Evolutionary conservation across 164 flowering plant species (phyloP), one percentile per base, ranked within the genome.

Genomic region (Kalanchoe fedtschenkoi): DNA sequence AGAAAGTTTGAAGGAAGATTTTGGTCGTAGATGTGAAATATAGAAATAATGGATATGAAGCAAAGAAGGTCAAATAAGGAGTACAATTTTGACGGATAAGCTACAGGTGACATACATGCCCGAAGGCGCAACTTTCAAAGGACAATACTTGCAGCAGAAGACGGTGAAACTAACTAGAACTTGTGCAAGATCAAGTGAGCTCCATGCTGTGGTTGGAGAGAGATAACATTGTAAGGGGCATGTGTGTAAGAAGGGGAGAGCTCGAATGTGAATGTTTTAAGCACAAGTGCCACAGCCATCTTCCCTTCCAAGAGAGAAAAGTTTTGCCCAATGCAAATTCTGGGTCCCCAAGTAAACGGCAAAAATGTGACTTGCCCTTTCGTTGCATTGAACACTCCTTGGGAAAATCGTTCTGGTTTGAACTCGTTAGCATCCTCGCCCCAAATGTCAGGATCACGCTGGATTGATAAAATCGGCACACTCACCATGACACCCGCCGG

Each of bases 241-340:
- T 63, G 66, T 3, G 22, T 32, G 54, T 63, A 54, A 26, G 60
- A 53, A 15, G 60, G 66, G 39, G 66, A 64, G 32, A 64, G 66
- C 47, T 64, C 60, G 21, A 64, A 37, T 17, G 34, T 6, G 66
- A 64, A 64, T 22, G 37, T 22, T 17, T 37, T 34, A 4, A 64
- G n/a, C 1, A 53, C 54, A 33, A 64, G 39, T 29, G 60, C 46
- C 26, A 64, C 16, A 16, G 34, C 66, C 47, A 55, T 35, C 35
- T 64, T 64, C 0, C 46, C 66, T 53, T 63, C 60, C 14, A 34
- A 22, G 58, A 47, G 33, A 34, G 65, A 42, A 6, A 59, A 59
- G 29, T 58, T 66, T 38, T 32, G 62, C 19, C 68, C 63, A 11
- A 66, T 34, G 68, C 68, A 66, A 8, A 22, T 60, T 33, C 68